phyloP scores from a whole-genome alignment of 495 filamentous ascomycete species.

The Clohesyomyces aquaticus region DNA sequence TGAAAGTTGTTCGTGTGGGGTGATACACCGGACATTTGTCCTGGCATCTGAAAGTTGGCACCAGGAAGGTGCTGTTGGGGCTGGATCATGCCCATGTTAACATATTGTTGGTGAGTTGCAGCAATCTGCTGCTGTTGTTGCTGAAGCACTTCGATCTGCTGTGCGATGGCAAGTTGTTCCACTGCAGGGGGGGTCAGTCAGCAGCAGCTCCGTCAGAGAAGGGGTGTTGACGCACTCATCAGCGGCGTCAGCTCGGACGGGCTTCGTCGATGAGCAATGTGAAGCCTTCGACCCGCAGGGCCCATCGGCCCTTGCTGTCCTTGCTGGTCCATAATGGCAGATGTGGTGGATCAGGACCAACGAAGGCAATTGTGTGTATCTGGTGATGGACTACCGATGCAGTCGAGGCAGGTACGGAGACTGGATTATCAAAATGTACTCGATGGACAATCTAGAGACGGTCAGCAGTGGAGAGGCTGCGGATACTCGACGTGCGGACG shows the following conservation, averaged over 20 bases:
- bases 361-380: slow-evolving; percentile 19
- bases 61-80: slow-evolving; percentile 76
- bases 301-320: slow-evolving; percentile 76
- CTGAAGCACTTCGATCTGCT: slow-evolving; percentile 97
- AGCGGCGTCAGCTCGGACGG: slow-evolving; percentile 96
- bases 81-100: slow-evolving; percentile 91
- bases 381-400: slow-evolving; percentile 17
- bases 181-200: slow-evolving; percentile 49
- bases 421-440: slow-evolving; percentile 23
- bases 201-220: slow-evolving; percentile 3
- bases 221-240: slow-evolving; percentile 80
- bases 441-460: slow-evolving; percentile 26
- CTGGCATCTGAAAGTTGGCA: slow-evolving; percentile 69
- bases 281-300: slow-evolving; percentile 84
- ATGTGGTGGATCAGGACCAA: slow-evolving; percentile 20
- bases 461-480: slow-evolving; percentile 21
- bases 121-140: slow-evolving; percentile 98
- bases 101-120: slow-evolving; percentile 93
- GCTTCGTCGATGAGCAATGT: slow-evolving; percentile 96
- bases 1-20: slow-evolving; percentile 85
- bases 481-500: slow-evolving; percentile 8
- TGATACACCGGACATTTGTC: slow-evolving; percentile 72
- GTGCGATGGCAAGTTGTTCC: slow-evolving; percentile 98
- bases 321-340: slow-evolving; percentile 76
- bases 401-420: slow-evolving; percentile 12